Evolutionary conservation across 2,329 filamentous ascomycete genomes (phyloP), one percentile per base, ranked within the genome.

Genomic region (Macrophomina tecta): DNA sequence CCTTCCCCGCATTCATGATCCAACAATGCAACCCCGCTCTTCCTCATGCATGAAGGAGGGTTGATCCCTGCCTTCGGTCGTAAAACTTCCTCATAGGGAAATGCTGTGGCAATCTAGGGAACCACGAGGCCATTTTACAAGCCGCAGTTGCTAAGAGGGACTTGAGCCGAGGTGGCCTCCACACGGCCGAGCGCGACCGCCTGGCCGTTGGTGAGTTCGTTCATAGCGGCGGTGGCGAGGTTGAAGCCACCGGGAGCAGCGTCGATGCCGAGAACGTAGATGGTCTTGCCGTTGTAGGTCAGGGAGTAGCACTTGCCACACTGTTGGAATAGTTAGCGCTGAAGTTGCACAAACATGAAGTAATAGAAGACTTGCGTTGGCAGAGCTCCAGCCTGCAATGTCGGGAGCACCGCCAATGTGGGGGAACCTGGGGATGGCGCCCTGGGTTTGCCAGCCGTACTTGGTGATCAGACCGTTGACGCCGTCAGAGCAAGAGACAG

Each of bases 401-500:
- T 82, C 83, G 68, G 79, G 78, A 52, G 82, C 80, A 62, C 83
- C 84, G 42, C 84, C 84, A 64, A 86, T 81, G 70, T 78, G 73
- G 36, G 84, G 82, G 77, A 83, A 85, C 30, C 71, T 73, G 14
- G 83, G 80, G 38, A 86, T 72, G 8, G 74, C 70, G 64, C 78
- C 81, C 67, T 84, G 82, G 4, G 79, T 83, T 61, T 75, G 74
- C 86, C 86, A 91, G 72, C 82, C 82, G 79, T 86, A 87, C 72
- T 82, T 84, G 72, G 85, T 87, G 69, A 86, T 86, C 69, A 92
- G 83, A 67, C 90, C 90, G 78, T 91, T 89, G 69, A 69, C 55
- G 65, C 90, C 90, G 74, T 92, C 87, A 38, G 87, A 90, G 85
- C 90, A 93, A 69, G 88, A 76, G 52, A 93, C 84, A 5, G 74